Conservation (phyloP, 75 land plant species). For the Sequoiadendron giganteum region DNA sequence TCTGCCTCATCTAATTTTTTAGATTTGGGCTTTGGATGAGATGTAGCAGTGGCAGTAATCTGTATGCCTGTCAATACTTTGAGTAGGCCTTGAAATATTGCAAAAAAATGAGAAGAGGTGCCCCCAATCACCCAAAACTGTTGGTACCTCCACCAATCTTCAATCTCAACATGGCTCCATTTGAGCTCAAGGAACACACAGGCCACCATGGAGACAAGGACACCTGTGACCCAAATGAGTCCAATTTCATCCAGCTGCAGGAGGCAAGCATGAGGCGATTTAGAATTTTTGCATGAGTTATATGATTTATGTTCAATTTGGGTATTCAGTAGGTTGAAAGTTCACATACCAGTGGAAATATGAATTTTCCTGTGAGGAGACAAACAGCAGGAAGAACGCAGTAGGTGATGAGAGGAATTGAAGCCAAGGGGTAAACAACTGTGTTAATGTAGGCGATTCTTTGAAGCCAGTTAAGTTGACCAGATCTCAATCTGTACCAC, state of each 20-base stretch:
- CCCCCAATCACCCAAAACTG: slow-evolving; percentile 66
- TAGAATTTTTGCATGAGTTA: not conserved
- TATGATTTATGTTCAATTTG: not conserved
- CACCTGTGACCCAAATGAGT: not conserved
- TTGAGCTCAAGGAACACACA: slow-evolving; percentile 51
- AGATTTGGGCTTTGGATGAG: slow-evolving; percentile 22
- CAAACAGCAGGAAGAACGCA: slow-evolving; percentile 28
- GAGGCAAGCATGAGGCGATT: not conserved
- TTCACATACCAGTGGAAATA: slow-evolving; percentile 27
- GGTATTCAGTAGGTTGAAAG: not conserved
- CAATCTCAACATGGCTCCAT: slow-evolving; percentile 53
- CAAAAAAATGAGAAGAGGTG: slow-evolving; percentile 49
- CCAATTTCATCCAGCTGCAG: not conserved
- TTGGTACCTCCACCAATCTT: slow-evolving; percentile 59
- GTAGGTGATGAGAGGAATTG: slow-evolving; percentile 34
- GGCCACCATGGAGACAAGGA: slow-evolving; percentile 47
- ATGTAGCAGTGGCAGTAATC: slow-evolving; percentile 36
- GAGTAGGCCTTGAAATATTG: slow-evolving; percentile 51
- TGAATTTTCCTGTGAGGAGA: slow-evolving; percentile 33
- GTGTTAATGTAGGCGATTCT: slow-evolving; percentile 43
- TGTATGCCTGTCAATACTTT: slow-evolving; percentile 50
- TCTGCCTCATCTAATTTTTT: slow-evolving; percentile 37
- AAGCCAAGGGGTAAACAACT: slow-evolving; percentile 33
- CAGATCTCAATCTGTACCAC: slow-evolving; percentile 35
- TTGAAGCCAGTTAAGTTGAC: slow-evolving; percentile 25